phyloP scores from a whole-genome alignment of 1,284 basidiomycete genomes.

The Sporisorium reilianum region DNA sequence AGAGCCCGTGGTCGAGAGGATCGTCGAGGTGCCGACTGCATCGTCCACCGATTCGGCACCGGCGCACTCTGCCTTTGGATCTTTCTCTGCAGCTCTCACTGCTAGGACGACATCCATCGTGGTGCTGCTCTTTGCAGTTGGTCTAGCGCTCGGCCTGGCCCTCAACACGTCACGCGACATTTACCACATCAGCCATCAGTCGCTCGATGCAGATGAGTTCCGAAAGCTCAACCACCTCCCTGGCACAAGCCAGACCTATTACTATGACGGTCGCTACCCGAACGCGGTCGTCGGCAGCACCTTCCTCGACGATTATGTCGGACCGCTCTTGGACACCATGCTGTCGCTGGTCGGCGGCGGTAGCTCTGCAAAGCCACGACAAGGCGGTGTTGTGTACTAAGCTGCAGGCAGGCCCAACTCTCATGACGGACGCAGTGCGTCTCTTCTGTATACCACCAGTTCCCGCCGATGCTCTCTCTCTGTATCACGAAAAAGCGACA shows the following conservation, averaged over 20 bases:
- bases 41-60: background rate
- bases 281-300: constrained; percentile 40
- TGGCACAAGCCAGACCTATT: constrained; percentile 18
- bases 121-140: constrained; percentile 22
- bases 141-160: constrained; percentile 25
- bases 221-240: constrained; percentile 42
- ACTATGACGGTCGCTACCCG: constrained; percentile 43
- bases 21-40: background rate
- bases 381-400: constrained; percentile 33
- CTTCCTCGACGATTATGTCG: constrained; percentile 40
- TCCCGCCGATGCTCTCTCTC: background rate
- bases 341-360: constrained; percentile 24
- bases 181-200: constrained; percentile 41
- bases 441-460: constrained; percentile 8
- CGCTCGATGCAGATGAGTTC: constrained; percentile 42
- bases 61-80: background rate
- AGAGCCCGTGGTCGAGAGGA: constrained; percentile 6
- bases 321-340: constrained; percentile 21
- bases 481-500: constrained; percentile 1
- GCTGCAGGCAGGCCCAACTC: background rate
- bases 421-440: background rate
- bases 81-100: constrained; percentile 7
- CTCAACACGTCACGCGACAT: constrained; percentile 50
- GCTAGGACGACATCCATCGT: constrained; percentile 19
- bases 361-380: constrained; percentile 7